Base-by-base conservation (phyloP, 2,329 filamentous ascomycete genomes). In the Metarhizium album region DNA sequence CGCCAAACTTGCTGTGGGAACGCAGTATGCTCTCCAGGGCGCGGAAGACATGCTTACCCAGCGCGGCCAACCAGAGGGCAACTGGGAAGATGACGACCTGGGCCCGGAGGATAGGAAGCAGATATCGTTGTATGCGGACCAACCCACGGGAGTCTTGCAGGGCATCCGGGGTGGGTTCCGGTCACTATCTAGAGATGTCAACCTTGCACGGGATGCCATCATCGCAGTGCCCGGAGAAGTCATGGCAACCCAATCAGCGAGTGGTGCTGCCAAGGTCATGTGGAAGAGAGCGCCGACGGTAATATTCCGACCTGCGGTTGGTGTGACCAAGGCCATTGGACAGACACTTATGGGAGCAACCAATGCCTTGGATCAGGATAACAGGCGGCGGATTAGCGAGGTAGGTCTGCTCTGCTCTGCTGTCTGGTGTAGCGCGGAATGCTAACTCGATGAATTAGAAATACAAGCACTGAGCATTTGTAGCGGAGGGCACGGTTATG, bases 191-290 rank as follows among this genome's bases (percentile, higher is more conserved):
- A 81, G 90, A 33, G 94, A 98, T 65, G 74, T 98, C n/a, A 76
- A 91, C 38, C 74, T 90, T 43, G 88, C 93, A 0, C 77, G 84
- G 51, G 90, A 98, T 68, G 93, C 91, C 9, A 89, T 98, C 52
- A 91, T 98, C 59, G 93, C 91, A 1, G 88, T 98, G 24, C 91
- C 93, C 0, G 87, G 86, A 0, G 91, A 97, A 64, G 80, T 95
- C 1, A 84, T 95, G 74, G 90, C 96, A 61, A 90, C 86, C 60
- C 80, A 82, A 22, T 90, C 82, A 53, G 90, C 91, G 1, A 80
- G 83, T 42, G 89, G 87, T 2, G 89, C 87, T 1, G 88, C 89
- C 14, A 82, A 74, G 60, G 90, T 86, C 1, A 82, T 98, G 18
- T 76, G 84, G 54, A 84, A 79, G 65, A 81, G 87, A 58, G 90